phyloP scores from a whole-genome alignment of 805 yeast species.

The Diddensiella santjacobensis region DNA sequence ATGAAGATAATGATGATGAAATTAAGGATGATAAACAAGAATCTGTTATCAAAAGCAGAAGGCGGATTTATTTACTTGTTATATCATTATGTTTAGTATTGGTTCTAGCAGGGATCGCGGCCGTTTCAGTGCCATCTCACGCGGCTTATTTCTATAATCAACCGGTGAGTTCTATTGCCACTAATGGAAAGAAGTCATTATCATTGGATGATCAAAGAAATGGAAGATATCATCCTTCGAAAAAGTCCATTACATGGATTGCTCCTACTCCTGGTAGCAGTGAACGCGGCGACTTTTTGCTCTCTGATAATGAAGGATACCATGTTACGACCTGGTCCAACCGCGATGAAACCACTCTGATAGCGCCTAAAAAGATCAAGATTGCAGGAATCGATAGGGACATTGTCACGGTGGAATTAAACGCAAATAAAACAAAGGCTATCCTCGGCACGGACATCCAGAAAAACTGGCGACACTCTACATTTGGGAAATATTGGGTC shows the following conservation, averaged over 20 bases:
- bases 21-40: background rate
- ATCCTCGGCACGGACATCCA: conserved; percentile 51
- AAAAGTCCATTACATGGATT: conserved; percentile 68
- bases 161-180: background rate
- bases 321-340: conserved; percentile 45
- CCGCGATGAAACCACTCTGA: conserved; percentile 8
- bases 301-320: conserved; percentile 38
- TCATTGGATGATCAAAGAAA: conserved; percentile 48
- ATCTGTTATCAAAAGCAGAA: background rate
- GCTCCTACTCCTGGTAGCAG: conserved; percentile 43
- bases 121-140: background rate
- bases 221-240: conserved; percentile 52
- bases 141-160: background rate
- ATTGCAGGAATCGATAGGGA: conserved; percentile 40
- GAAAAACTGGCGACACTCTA: conserved; percentile 67
- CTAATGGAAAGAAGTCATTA: conserved; percentile 24
- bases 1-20: background rate
- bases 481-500: conserved; percentile 58
- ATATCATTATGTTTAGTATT: background rate
- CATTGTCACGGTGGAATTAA: conserved; percentile 44
- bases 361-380: conserved; percentile 31
- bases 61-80: background rate
- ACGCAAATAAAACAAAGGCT: conserved; percentile 45
- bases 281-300: conserved; percentile 67
- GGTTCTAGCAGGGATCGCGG: background rate